phyloP scores from a whole-genome alignment of 805 yeast species.

The Lachancea cidri region DNA sequence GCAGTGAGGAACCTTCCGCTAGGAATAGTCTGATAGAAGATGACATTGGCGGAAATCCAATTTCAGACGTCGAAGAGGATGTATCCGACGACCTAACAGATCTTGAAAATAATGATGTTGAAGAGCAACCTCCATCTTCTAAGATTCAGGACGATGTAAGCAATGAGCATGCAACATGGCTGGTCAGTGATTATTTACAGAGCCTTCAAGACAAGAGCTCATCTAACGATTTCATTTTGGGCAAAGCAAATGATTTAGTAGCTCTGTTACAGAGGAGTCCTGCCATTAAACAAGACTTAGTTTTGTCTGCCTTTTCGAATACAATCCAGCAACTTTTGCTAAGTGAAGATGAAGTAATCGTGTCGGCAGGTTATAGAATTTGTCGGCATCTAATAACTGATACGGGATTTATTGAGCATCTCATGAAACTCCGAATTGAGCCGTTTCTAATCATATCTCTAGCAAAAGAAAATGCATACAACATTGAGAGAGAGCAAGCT shows the following conservation, averaged over 20 bases:
- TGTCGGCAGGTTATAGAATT: constrained; percentile 72
- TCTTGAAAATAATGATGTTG: constrained; percentile 26
- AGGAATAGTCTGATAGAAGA: constrained; percentile 1
- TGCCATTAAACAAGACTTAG: constrained; percentile 57
- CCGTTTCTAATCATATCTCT: constrained; percentile 60
- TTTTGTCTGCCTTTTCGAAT: constrained; percentile 49
- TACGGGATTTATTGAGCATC: constrained; percentile 45
- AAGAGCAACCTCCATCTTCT: constrained; percentile 39
- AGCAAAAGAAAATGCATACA: constrained; percentile 47
- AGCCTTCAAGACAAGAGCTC: constrained; percentile 27
- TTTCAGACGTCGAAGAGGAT: constrained; percentile 3
- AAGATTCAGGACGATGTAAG: constrained; percentile 6
- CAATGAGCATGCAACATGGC: constrained; percentile 33
- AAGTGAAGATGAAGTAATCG: constrained; percentile 53
- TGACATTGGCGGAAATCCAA: not conserved
- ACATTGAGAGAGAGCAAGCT: constrained; percentile 72
- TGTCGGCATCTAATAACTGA: constrained; percentile 59
- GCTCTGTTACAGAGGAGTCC: constrained; percentile 52
- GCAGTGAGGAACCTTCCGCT: constrained; percentile 1
- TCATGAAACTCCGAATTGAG: constrained; percentile 55
- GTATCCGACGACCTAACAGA: constrained; percentile 2
- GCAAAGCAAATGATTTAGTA: constrained; percentile 63
- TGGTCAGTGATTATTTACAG: constrained; percentile 32
- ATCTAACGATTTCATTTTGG: constrained; percentile 31
- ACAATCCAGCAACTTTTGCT: constrained; percentile 57